Percentiles rank a stretch among this genome's conserved stretches.
These are phyloP conservation scores for Malassezia japonica DNA, from an alignment of 1,284 basidiomycete genomes.

Conservation along the genomic window DNA sequence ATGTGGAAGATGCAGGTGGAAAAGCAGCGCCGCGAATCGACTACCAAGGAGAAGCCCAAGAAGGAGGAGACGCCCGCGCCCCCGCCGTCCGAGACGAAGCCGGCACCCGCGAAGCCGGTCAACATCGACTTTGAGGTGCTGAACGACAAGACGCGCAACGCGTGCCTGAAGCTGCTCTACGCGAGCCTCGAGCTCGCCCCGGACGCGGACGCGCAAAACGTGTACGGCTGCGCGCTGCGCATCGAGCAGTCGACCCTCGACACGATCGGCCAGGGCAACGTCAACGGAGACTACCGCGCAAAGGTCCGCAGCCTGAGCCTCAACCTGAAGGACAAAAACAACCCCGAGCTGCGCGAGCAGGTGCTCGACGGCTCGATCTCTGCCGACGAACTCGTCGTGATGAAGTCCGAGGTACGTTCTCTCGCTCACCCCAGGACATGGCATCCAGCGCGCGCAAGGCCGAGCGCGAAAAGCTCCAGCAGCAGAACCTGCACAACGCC, in stretches of 20 bases:
- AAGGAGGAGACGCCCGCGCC: conserved; percentile 10
- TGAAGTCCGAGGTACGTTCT: conserved; percentile 59
- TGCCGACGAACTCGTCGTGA: conserved; percentile 63
- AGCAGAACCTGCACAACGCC: conserved; percentile 73
- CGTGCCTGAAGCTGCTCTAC: conserved; percentile 80
- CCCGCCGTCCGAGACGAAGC: neutral
- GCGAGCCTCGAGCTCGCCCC: conserved; percentile 60
- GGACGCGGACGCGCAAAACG: conserved; percentile 43
- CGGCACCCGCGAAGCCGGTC: conserved; percentile 9
- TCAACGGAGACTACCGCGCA: conserved; percentile 55
- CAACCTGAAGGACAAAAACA: conserved; percentile 89
- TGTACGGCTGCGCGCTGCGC: conserved; percentile 49
- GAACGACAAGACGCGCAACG: conserved; percentile 63
- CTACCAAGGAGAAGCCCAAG: conserved; percentile 52
- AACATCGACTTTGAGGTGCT: conserved; percentile 43
- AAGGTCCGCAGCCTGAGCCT: conserved; percentile 86
- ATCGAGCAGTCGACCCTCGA: conserved; percentile 50
- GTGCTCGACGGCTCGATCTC: conserved; percentile 71
- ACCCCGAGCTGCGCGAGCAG: conserved; percentile 72
- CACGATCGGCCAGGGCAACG: conserved; percentile 27
- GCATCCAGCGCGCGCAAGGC: conserved; percentile 80
- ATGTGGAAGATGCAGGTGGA: conserved; percentile 42
- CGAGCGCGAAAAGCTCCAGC: conserved; percentile 60
- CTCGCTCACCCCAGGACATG: conserved; percentile 58
- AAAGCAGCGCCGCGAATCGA: conserved; percentile 25